Evolutionary conservation across 2,329 filamentous ascomycete species (phyloP).

Genomic region (Sarocladiaceae sp.): DNA sequence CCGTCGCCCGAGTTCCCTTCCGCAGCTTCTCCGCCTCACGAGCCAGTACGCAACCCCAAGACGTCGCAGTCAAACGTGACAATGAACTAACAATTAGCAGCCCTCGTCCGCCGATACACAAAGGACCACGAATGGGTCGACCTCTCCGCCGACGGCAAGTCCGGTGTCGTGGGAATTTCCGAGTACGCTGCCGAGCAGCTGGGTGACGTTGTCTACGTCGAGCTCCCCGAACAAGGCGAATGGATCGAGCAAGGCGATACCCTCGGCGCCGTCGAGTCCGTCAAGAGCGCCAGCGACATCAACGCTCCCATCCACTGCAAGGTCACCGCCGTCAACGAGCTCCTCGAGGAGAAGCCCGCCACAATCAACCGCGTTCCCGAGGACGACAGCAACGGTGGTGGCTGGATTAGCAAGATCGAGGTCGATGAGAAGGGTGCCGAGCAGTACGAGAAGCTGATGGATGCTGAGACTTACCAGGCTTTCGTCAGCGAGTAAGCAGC

Average conservation of each 20-base stretch:
- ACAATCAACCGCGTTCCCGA: slow-evolving; percentile 90
- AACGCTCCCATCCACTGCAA: slow-evolving; percentile 79
- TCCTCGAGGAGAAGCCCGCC: slow-evolving; percentile 78
- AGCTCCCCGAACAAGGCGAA: slow-evolving; percentile 71
- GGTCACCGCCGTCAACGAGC: slow-evolving; percentile 68
- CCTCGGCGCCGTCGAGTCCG: slow-evolving; percentile 93
- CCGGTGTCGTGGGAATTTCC: slow-evolving; percentile 80
- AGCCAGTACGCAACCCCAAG: slow-evolving; percentile 25
- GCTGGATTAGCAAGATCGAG: slow-evolving; percentile 89
- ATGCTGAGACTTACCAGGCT: slow-evolving; percentile 68
- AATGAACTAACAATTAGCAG: slow-evolving; percentile 35
- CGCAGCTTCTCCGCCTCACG: slow-evolving; percentile 35
- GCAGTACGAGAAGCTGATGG: slow-evolving; percentile 76
- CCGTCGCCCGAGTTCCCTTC: slow-evolving; percentile 37
- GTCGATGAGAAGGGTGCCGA: slow-evolving; percentile 60
- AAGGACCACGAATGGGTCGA: slow-evolving; percentile 99
- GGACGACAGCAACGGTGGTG: slow-evolving; percentile 67
- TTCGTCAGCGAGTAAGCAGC: slow-evolving; percentile 43
- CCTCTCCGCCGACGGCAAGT: slow-evolving; percentile 75
- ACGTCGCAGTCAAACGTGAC: slow-evolving; percentile 5
- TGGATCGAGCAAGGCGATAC: slow-evolving; percentile 73
- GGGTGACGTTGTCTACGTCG: slow-evolving; percentile 95
- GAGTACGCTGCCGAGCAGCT: slow-evolving; percentile 87
- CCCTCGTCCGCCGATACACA: slow-evolving; percentile 77
- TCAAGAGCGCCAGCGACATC: slow-evolving; percentile 98